A percentile compares a stretch with the other conserved stretches of the same genome.
phyloP scores from a whole-genome alignment of 2,329 filamentous ascomycete genomes.

The Pseudocercospora vitis region DNA sequence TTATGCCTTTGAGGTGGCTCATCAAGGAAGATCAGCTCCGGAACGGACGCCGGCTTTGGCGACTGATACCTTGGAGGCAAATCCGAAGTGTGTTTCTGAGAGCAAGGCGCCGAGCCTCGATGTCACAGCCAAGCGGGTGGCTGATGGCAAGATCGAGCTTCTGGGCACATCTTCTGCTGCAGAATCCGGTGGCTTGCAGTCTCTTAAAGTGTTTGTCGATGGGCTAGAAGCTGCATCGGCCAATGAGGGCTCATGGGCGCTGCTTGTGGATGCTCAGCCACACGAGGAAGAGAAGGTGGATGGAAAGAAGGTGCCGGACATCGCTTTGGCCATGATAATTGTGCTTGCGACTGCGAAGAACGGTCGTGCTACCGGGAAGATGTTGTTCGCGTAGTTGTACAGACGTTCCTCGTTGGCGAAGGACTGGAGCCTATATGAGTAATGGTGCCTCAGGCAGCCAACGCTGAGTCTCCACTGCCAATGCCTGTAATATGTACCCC shows the following conservation, averaged over 20 bases:
- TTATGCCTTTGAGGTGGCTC: conserved; percentile 24
- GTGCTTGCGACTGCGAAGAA: neutral
- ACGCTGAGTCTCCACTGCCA: too few species aligned
- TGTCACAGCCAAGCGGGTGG: neutral
- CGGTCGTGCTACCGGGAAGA: neutral
- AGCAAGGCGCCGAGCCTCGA: neutral
- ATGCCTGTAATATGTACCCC: too few species aligned
- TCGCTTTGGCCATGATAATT: conserved; percentile 5
- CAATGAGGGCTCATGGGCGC: neutral
- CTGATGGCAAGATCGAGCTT: neutral
- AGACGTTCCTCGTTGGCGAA: too few species aligned
- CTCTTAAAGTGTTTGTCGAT: conserved; percentile 1
- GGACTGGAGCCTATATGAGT: too few species aligned
- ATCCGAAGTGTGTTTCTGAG: neutral
- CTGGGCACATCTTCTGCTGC: too few species aligned
- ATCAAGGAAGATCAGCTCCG: conserved; percentile 11
- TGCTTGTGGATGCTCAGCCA: neutral
- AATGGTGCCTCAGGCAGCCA: too few species aligned
- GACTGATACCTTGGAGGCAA: neutral
- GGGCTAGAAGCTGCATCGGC: neutral
- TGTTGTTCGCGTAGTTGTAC: conserved; percentile 3
- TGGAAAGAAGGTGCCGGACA: conserved; percentile 4
- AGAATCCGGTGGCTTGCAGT: neutral
- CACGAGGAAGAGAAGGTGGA: conserved; percentile 9
- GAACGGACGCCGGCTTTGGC: neutral